Percentiles rank a stretch among this genome's conserved stretches.
Evolutionary conservation across 2,329 filamentous ascomycete species (phyloP).

Genomic region (Ilyonectria destructans): DNA sequence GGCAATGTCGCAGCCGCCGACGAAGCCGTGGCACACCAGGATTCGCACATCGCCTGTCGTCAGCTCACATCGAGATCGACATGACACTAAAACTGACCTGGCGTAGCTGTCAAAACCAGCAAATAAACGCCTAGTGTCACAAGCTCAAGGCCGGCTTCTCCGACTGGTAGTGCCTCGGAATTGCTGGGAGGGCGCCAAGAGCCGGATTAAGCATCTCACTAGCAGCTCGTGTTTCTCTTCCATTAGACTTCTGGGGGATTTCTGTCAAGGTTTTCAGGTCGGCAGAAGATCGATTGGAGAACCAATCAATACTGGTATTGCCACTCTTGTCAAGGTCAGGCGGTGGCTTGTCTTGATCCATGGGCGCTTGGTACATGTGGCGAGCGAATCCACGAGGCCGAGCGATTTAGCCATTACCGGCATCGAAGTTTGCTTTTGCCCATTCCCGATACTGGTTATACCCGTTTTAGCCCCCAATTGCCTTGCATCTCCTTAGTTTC

Average conservation of each 20-base stretch:
- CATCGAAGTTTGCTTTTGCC: too few relatives aligned
- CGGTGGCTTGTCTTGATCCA: background rate
- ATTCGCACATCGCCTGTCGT: background rate
- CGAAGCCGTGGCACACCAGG: background rate
- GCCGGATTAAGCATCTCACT: background rate
- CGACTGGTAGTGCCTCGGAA: conserved; percentile 2
- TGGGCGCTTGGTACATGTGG: too few relatives aligned
- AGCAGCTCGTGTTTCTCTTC: background rate
- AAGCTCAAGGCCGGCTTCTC: background rate
- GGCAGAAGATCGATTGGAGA: background rate
- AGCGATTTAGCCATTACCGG: too few relatives aligned
- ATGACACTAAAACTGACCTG: conserved; percentile 51
- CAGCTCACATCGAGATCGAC: conserved; percentile 36
- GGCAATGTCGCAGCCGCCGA: background rate
- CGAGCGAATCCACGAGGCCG: too few relatives aligned
- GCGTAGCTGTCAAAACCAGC: conserved; percentile 8
- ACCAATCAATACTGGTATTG: background rate
- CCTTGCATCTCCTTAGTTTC: background rate
- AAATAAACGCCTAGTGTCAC: conserved; percentile 6
- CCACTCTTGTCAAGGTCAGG: background rate
- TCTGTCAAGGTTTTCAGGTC: background rate
- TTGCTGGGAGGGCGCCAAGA: conserved; percentile 21
- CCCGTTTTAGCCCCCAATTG: background rate
- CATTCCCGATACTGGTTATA: too few relatives aligned
- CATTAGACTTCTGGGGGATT: background rate